Conservation (phyloP, 352 stramenopile genomes). For the Phytophthora multivora region DNA sequence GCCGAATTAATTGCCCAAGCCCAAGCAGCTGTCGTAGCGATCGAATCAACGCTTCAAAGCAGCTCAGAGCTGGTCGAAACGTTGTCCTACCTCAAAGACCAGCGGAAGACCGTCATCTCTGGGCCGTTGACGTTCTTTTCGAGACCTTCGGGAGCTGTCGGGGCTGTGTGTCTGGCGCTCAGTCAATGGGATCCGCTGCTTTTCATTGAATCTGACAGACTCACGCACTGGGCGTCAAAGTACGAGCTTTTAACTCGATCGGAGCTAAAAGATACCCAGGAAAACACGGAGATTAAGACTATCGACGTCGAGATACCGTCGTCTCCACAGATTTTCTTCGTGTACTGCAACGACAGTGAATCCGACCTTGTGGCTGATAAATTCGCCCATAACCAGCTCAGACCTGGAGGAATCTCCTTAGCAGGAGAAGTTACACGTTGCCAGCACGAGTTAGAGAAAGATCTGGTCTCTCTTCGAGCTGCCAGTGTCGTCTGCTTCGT, state of each 20-base stretch:
- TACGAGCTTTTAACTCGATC: slow-evolving; percentile 25
- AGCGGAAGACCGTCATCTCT: slow-evolving; percentile 39
- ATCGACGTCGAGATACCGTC: not conserved
- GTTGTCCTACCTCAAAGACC: slow-evolving; percentile 60
- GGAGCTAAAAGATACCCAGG: not conserved
- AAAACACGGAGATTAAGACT: not conserved
- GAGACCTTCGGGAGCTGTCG: slow-evolving; percentile 47
- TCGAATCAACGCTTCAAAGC: slow-evolving; percentile 48
- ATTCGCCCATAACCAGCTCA: slow-evolving; percentile 19
- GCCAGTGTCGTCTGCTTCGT: slow-evolving; percentile 40
- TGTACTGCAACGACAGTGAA: slow-evolving; percentile 15
- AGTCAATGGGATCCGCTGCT: slow-evolving; percentile 42
- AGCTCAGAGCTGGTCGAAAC: slow-evolving; percentile 41
- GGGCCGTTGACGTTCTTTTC: slow-evolving; percentile 47
- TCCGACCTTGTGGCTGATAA: slow-evolving; percentile 3
- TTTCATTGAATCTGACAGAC: slow-evolving; percentile 23
- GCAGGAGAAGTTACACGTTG: slow-evolving; percentile 17
- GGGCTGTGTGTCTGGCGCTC: slow-evolving; percentile 54
- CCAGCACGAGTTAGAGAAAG: slow-evolving; percentile 18
- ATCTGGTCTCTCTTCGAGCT: slow-evolving; percentile 26
- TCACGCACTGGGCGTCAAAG: slow-evolving; percentile 21
- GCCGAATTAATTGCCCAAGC: slow-evolving; percentile 30
- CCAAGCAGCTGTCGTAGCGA: slow-evolving; percentile 41
- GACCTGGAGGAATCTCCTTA: slow-evolving; percentile 5
- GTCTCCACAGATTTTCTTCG: slow-evolving; percentile 24